Conservation (phyloP, 257 asterid genomes). For the Solanum arcanum region DNA sequence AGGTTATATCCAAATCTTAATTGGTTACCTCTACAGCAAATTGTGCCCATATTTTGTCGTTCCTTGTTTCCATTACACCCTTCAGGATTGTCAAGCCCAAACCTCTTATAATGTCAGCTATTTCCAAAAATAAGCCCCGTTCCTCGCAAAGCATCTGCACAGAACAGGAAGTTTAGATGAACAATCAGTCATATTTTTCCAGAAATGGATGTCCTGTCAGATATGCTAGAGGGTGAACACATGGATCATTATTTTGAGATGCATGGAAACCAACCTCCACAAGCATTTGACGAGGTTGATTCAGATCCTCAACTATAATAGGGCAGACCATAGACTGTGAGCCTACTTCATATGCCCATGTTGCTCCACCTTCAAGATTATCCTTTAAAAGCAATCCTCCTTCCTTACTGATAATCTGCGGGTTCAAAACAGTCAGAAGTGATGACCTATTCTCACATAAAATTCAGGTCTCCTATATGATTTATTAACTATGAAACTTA, state of each 20-base stretch:
- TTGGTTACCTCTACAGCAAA: constrained; percentile 72
- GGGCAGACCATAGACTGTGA: constrained; percentile 82
- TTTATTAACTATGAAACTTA: background rate
- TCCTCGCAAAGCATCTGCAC: constrained; percentile 86
- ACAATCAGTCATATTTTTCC: background rate
- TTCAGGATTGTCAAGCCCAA: constrained; percentile 79
- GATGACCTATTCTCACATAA: background rate
- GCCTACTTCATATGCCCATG: constrained; percentile 96
- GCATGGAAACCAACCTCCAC: constrained; percentile 45
- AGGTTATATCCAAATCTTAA: background rate
- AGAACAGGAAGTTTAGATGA: background rate
- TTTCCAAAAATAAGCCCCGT: constrained; percentile 74
- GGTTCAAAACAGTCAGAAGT: background rate
- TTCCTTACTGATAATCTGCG: constrained; percentile 60
- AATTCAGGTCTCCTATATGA: background rate
- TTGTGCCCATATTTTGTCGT: constrained; percentile 83
- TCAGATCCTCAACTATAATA: constrained; percentile 81
- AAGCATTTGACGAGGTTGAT: constrained; percentile 89
- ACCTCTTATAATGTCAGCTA: constrained; percentile 87
- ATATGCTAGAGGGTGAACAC: background rate
- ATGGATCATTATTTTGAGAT: background rate
- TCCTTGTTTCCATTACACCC: constrained; percentile 81
- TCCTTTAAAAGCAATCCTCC: constrained; percentile 65
- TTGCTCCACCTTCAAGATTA: constrained; percentile 76
- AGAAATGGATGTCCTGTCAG: background rate